Percentiles rank a stretch among this genome's conserved stretches.
phyloP scores from a whole-genome alignment of 148 eudicot genomes.

The Chenopodium quinoa region DNA sequence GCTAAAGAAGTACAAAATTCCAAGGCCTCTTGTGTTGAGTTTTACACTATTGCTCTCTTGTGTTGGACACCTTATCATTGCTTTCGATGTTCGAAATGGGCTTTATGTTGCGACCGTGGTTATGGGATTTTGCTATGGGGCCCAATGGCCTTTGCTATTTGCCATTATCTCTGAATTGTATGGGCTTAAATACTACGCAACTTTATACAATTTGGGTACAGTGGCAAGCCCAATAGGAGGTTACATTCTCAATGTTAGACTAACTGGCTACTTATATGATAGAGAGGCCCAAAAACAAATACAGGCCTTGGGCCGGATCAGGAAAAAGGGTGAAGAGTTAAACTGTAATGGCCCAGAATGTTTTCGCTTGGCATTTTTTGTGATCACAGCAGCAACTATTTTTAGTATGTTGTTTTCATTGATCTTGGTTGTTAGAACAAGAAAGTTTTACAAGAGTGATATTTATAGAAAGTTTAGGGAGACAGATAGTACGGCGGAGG shows the following conservation, averaged over 20 bases:
- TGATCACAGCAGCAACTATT: constrained; percentile 38
- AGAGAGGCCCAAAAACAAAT: constrained; percentile 32
- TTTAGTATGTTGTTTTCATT: constrained; percentile 36
- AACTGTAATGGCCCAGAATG: constrained; percentile 33
- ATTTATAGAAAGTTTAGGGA: constrained; percentile 44
- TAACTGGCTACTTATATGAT: constrained; percentile 40
- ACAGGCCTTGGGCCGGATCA: constrained; percentile 17
- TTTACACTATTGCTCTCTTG: constrained; percentile 23
- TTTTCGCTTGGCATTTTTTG: constrained; percentile 36
- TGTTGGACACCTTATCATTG: constrained; percentile 40
- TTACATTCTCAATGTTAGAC: constrained; percentile 34
- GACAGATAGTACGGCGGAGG: background rate
- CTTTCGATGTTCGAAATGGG: constrained; percentile 36
- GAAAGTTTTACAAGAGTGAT: constrained; percentile 40
- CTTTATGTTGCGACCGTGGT: constrained; percentile 40
- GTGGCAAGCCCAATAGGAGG: constrained; percentile 46
- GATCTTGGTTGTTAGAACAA: constrained; percentile 37
- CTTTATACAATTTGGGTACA: constrained; percentile 38
- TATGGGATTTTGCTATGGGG: constrained; percentile 46
- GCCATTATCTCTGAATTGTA: constrained; percentile 42
- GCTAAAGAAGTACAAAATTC: constrained; percentile 28
- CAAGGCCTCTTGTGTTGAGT: constrained; percentile 32
- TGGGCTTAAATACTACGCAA: constrained; percentile 49
- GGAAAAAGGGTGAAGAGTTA: constrained; percentile 24
- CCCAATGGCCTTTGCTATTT: constrained; percentile 44